phyloP scores from a whole-genome alignment of 345 rosid species.

The Excoecaria cochinchinensis region DNA sequence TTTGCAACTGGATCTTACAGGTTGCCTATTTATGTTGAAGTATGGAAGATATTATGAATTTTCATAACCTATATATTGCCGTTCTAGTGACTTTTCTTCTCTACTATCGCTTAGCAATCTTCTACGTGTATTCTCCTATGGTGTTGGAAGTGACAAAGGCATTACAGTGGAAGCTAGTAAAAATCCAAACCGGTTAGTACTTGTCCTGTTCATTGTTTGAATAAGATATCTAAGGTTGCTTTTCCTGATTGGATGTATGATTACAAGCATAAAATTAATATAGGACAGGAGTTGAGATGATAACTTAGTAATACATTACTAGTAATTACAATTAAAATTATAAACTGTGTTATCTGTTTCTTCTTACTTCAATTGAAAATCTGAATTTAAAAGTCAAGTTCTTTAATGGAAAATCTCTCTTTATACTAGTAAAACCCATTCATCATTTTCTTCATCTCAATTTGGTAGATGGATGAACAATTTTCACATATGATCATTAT shows the following conservation, averaged over 20 bases:
- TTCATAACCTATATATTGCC: background rate
- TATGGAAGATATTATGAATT: slow-evolving; percentile 4
- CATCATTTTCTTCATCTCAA: too few relatives aligned
- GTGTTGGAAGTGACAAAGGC: slow-evolving; percentile 44
- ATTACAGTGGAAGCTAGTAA: slow-evolving; percentile 48
- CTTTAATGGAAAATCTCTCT: background rate
- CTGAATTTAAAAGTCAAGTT: background rate
- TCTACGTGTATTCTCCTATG: slow-evolving; percentile 53
- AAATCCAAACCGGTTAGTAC: slow-evolving; percentile 43
- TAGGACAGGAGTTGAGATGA: background rate
- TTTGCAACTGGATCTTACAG: slow-evolving; percentile 77
- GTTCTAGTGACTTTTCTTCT: slow-evolving; percentile 19
- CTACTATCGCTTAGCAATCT: slow-evolving; percentile 42
- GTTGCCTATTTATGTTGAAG: slow-evolving; percentile 29
- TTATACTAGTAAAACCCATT: too few relatives aligned
- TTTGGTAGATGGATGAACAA: too few relatives aligned
- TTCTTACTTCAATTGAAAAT: background rate
- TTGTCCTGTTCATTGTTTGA: background rate
- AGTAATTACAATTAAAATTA: background rate
- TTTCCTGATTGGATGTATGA: background rate
- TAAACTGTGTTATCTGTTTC: background rate
- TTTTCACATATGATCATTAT: too few relatives aligned
- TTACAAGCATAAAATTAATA: background rate
- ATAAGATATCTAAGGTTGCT: background rate
- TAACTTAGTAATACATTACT: too few relatives aligned